Evolutionary conservation across 2,329 filamentous ascomycete species (phyloP), one percentile per base, ranked within the genome.

Genomic region (Penicillium sp.): DNA sequence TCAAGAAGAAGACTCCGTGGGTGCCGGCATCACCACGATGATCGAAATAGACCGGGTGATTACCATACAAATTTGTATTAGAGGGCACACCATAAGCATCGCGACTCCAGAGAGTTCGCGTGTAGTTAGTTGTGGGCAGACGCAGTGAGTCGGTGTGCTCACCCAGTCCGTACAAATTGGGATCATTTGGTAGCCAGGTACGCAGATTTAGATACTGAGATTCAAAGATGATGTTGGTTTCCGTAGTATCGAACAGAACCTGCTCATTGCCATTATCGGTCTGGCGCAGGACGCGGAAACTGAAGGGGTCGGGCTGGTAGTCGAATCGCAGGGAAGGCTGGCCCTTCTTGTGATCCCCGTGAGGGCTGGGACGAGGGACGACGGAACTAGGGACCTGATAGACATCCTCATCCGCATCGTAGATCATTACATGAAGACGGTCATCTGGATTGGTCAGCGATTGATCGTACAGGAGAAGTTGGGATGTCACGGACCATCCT

Each of bases 101-200:
- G 12, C 85, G 79, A 45, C 84, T 85, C 81, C 86, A 89, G 3
- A 90, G 67, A 0, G 86, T 88, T 36, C 88, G 82, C 31, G 82
- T 85, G 67, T 89, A 89, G 69, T 87, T 81, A 29, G 81, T 84
- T 0, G 83, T 87, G 56, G 85, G 84, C 53, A 91, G 76, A 43
- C 82, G 80, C 63, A 90, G 84, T 1, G 84, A 77, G 60, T 92
- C 88, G 2, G 82, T 85, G 67, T 90, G 87, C 71, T 93, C 89
- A 33, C 89, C 89, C 2, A 93, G 78, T 0, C 90, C 89, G 66
- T 94, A 94, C 6, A 94, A 74, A 62, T 87, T 83, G 0, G 88
- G 87, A 48, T 84, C 76, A 1, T 81, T 70, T 0, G 89, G 88
- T 10, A 94, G 76, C 54, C 78, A 81, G 2, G 89, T 92, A 41